Percentiles rank a stretch among this genome's conserved stretches.
Conservation (phyloP, 2,329 filamentous ascomycete species). For the Cadophora luteo-olivacea region DNA sequence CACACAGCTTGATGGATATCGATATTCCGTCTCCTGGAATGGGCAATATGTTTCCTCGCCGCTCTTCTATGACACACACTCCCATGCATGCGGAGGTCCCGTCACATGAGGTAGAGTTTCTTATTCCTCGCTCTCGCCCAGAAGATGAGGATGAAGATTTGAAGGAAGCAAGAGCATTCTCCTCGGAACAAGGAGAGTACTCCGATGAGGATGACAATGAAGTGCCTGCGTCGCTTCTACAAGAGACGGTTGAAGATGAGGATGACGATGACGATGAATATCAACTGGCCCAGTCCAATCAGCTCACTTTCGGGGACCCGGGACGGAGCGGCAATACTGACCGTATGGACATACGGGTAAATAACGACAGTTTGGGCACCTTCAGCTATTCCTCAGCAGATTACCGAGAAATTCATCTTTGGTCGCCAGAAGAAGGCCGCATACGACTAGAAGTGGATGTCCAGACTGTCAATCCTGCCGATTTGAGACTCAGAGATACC, state of each 20-base stretch:
- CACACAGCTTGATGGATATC: too few species aligned
- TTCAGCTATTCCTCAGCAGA: background rate
- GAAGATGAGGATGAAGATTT: slow-evolving; percentile 4
- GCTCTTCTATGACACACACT: too few species aligned
- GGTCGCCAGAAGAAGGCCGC: background rate
- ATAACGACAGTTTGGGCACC: background rate
- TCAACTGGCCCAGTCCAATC: background rate
- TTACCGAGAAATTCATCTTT: background rate
- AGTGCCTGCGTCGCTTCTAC: too few species aligned
- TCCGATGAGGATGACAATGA: background rate
- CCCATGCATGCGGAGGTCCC: background rate
- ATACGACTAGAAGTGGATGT: background rate
- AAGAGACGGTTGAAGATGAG: background rate
- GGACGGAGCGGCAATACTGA: too few species aligned
- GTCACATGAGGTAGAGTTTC: background rate
- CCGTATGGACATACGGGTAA: background rate
- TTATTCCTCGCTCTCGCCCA: background rate
- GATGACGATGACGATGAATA: background rate
- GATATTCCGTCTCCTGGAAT: too few species aligned
- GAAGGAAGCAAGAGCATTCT: background rate
- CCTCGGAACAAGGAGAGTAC: background rate
- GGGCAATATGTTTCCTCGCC: too few species aligned
- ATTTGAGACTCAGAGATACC: background rate
- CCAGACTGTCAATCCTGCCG: background rate
- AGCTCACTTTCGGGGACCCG: too few species aligned